These are phyloP conservation scores for Brassica rapa DNA, from an alignment of 345 rosid species.

Conservation along the genomic window DNA sequence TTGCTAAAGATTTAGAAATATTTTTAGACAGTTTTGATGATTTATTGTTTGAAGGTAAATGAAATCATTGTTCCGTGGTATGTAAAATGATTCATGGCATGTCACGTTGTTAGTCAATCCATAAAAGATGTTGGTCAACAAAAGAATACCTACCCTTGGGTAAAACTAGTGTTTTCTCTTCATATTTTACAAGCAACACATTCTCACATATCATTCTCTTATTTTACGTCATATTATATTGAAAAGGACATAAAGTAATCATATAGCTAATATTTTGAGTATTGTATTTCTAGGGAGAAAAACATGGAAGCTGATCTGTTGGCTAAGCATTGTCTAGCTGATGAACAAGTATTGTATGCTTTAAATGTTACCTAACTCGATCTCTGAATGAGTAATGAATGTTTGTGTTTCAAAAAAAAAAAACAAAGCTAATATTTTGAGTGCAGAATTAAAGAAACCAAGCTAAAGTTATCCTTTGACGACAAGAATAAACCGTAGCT, in stretches of 20 bases:
- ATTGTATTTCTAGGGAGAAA: too few species aligned
- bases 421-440: too few species aligned
- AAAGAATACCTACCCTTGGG: background rate
- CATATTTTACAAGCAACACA: background rate
- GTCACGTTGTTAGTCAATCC: too few species aligned
- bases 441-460: background rate
- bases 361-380: too few species aligned
- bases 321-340: too few species aligned
- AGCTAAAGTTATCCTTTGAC: background rate
- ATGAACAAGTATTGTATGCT: too few species aligned
- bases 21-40: background rate
- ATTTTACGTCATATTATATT: background rate
- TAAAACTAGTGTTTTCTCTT: background rate
- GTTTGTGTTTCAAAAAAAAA: too few species aligned
- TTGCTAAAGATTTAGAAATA: background rate
- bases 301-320: too few species aligned
- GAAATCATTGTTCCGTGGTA: too few species aligned
- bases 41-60: background rate
- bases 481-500: background rate
- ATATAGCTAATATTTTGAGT: too few species aligned
- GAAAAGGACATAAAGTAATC: background rate
- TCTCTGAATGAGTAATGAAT: too few species aligned
- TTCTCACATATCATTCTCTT: background rate
- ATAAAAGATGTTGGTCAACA: background rate
- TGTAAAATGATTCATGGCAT: too few species aligned